Evolutionary conservation across 495 filamentous ascomycete genomes (phyloP).

Genomic region (Lepraria neglecta): DNA sequence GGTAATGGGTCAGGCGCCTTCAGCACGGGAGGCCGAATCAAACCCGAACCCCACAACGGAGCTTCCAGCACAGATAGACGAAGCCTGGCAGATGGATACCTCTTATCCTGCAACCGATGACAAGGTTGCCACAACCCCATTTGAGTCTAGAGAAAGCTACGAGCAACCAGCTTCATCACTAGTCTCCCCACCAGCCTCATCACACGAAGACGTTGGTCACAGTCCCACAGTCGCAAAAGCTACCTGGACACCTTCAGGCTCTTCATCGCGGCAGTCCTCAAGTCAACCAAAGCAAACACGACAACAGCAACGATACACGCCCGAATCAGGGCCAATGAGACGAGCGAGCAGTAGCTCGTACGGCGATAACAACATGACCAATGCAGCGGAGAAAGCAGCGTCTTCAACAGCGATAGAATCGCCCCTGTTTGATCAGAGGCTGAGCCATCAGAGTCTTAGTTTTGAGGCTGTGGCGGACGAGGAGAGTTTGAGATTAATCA

Average conservation of each 20-base stretch:
- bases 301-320: conserved; percentile 33
- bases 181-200: conserved; percentile 49
- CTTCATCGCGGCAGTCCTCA: conserved; percentile 46
- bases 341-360: conserved; percentile 30
- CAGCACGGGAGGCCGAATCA: not conserved
- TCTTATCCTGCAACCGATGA: conserved; percentile 2
- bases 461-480: conserved; percentile 42
- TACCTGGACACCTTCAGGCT: conserved; percentile 35
- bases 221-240: conserved; percentile 28
- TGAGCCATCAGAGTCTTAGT: not conserved
- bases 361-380: conserved; percentile 22
- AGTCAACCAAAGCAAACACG: conserved; percentile 45
- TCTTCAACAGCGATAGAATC: conserved; percentile 33
- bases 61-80: not conserved
- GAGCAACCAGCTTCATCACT: conserved; percentile 35
- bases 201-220: conserved; percentile 43
- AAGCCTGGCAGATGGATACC: conserved; percentile 2
- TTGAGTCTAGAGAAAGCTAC: conserved; percentile 13
- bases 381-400: conserved; percentile 28
- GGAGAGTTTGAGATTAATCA: conserved; percentile 50
- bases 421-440: conserved; percentile 5
- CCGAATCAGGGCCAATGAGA: conserved; percentile 34
- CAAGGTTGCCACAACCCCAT: not conserved
- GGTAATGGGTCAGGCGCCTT: not conserved
- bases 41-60: not conserved